A percentile compares a stretch with the other conserved stretches of the same genome.
These are phyloP conservation scores for Hordeum marinum DNA, from an alignment of 176 grass and related monocot genomes.

Conservation along the genomic window DNA sequence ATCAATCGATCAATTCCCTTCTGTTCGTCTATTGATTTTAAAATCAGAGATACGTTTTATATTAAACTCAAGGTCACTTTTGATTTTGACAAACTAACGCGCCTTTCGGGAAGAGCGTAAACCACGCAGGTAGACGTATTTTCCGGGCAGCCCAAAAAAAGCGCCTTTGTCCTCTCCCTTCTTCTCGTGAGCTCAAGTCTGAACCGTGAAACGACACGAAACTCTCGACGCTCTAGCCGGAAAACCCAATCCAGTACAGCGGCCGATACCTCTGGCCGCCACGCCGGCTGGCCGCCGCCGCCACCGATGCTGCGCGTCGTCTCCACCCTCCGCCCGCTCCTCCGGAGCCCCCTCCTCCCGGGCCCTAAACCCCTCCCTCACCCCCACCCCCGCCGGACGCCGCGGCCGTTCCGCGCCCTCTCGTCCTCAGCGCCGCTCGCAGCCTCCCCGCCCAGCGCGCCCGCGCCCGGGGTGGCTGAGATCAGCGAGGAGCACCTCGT, in stretches of 20 bases:
- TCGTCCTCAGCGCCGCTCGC: not conserved
- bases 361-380: not conserved
- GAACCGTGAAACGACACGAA: not conserved
- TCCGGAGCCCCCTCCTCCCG: constrained; percentile 16
- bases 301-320: constrained; percentile 31
- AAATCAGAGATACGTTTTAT: too few relatives aligned
- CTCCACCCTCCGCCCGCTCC: constrained; percentile 32
- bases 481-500: constrained; percentile 35
- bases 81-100: too few relatives aligned
- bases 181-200: not conserved
- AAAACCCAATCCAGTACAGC: constrained; percentile 4
- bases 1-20: too few relatives aligned
- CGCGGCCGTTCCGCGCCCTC: not conserved
- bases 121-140: too few relatives aligned
- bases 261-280: not conserved
- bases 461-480: not conserved
- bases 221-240: not conserved
- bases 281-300: not conserved
- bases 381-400: not conserved
- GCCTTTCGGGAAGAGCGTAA: too few relatives aligned
- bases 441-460: not conserved
- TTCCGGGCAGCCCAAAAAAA: too few relatives aligned
- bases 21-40: too few relatives aligned
- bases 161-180: not conserved
- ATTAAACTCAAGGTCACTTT: too few relatives aligned